A percentile compares a stretch with the other conserved stretches of the same genome.
Evolutionary conservation across 345 rosid species (phyloP).

Genomic region (Rhodomyrtus tomentosa): DNA sequence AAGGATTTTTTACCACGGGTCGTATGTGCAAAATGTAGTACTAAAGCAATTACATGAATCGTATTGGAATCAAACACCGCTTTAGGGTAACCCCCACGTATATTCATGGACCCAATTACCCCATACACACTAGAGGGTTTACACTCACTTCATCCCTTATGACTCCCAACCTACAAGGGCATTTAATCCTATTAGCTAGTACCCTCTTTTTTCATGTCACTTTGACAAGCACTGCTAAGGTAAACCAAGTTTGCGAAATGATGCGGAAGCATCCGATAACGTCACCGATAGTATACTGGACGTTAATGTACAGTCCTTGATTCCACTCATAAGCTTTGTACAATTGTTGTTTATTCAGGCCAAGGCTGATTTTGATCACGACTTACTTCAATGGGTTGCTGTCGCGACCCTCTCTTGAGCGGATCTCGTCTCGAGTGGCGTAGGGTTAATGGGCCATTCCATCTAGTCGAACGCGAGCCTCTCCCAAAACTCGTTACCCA

Average conservation of each 20-base stretch:
- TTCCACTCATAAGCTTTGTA: too few relatives aligned
- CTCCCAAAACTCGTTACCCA: too few relatives aligned
- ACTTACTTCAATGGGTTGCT: too few relatives aligned
- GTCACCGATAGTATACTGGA: too few relatives aligned
- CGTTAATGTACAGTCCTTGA: too few relatives aligned
- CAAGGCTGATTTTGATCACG: too few relatives aligned
- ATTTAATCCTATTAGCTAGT: background rate
- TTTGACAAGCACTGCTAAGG: background rate
- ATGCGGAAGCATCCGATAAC: too few relatives aligned
- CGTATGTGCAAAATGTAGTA: background rate
- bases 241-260: background rate
- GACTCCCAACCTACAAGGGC: background rate
- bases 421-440: too few relatives aligned
- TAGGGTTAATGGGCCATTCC: too few relatives aligned
- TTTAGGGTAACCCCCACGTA: background rate
- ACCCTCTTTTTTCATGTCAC: background rate
- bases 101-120: background rate
- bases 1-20: background rate
- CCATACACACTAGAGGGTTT: background rate
- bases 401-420: too few relatives aligned
- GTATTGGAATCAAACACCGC: background rate
- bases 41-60: background rate
- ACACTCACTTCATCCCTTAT: background rate
- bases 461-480: too few relatives aligned
- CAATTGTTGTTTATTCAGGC: too few relatives aligned